Conservation (phyloP, 352 stramenopile genomes). For the Pythium sukuiense region DNA sequence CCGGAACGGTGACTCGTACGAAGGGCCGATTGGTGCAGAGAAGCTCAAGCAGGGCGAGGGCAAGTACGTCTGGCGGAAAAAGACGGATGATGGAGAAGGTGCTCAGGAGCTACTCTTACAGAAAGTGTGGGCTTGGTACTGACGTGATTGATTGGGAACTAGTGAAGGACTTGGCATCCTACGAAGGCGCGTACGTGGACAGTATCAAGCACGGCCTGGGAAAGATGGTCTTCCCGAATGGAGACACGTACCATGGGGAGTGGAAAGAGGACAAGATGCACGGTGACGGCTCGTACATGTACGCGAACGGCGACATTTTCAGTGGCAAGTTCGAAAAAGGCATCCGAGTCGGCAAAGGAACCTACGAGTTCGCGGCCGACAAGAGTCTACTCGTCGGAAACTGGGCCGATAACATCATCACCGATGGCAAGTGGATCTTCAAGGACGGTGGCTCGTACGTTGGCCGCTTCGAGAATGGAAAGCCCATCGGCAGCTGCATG, state of each 20-base stretch:
- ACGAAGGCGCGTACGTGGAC: conserved; percentile 87
- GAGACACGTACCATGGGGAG: conserved; percentile 88
- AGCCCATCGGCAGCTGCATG: conserved; percentile 86
- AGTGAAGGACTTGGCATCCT: conserved; percentile 76
- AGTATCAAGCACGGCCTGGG: conserved; percentile 83
- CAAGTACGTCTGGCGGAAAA: conserved; percentile 88
- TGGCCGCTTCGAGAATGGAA: conserved; percentile 82
- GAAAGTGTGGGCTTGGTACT: neutral
- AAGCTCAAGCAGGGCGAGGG: conserved; percentile 83
- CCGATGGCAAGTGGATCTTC: conserved; percentile 90
- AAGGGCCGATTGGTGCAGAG: conserved; percentile 79
- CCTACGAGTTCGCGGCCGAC: conserved; percentile 87
- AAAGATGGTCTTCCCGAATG: conserved; percentile 92
- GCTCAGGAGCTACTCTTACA: neutral
- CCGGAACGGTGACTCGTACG: conserved; percentile 89
- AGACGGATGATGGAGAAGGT: conserved; percentile 64
- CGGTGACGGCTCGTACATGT: conserved; percentile 90
- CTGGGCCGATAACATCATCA: conserved; percentile 87
- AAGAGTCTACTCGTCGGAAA: conserved; percentile 83
- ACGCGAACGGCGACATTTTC: conserved; percentile 92
- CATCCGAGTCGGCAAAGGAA: conserved; percentile 85
- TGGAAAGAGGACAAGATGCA: conserved; percentile 86
- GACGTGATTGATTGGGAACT: neutral
- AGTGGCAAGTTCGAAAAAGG: conserved; percentile 79
- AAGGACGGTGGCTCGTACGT: conserved; percentile 85